phyloP scores from a whole-genome alignment of 2,329 filamentous ascomycete genomes.

The Helotiales sp. region DNA sequence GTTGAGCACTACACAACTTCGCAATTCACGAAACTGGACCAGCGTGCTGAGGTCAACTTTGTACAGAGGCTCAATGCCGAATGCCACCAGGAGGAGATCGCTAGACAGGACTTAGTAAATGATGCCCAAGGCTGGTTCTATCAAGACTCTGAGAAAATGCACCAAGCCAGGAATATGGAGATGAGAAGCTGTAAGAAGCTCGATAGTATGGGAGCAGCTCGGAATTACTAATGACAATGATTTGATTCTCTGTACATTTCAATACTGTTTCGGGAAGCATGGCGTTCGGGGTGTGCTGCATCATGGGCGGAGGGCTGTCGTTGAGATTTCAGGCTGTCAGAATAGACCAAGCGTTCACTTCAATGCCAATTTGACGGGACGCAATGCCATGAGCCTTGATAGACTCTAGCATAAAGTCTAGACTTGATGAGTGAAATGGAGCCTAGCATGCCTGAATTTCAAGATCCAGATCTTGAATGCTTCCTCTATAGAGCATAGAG shows the following conservation, averaged over 20 bases:
- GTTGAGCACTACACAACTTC: constrained; percentile 67
- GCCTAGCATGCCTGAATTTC: too few relatives aligned
- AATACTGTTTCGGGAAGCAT: neutral
- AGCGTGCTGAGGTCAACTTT: constrained; percentile 72
- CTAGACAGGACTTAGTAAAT: constrained; percentile 54
- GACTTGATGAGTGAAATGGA: too few relatives aligned
- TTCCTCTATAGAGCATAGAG: too few relatives aligned
- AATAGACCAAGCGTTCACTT: constrained; percentile 6
- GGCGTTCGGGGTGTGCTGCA: constrained; percentile 8
- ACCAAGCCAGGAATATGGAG: constrained; percentile 48
- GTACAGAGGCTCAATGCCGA: constrained; percentile 65
- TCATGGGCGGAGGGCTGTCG: constrained; percentile 2
- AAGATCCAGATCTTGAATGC: too few relatives aligned
- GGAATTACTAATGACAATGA: neutral
- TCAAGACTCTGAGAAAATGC: constrained; percentile 61
- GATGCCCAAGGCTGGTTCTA: constrained; percentile 72
- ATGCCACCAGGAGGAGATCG: constrained; percentile 73
- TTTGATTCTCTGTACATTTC: constrained; percentile 5
- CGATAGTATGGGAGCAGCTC: constrained; percentile 44
- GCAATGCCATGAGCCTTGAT: neutral
- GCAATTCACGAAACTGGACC: constrained; percentile 75
- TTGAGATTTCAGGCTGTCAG: constrained; percentile 2
- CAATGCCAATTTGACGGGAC: neutral
- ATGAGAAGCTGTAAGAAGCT: constrained; percentile 60
- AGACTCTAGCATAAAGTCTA: too few relatives aligned